Percentiles rank a stretch among this genome's conserved stretches.
Evolutionary conservation across 1,139 yeast genomes (phyloP).

Genomic region (Sugiyamaella japonica): DNA sequence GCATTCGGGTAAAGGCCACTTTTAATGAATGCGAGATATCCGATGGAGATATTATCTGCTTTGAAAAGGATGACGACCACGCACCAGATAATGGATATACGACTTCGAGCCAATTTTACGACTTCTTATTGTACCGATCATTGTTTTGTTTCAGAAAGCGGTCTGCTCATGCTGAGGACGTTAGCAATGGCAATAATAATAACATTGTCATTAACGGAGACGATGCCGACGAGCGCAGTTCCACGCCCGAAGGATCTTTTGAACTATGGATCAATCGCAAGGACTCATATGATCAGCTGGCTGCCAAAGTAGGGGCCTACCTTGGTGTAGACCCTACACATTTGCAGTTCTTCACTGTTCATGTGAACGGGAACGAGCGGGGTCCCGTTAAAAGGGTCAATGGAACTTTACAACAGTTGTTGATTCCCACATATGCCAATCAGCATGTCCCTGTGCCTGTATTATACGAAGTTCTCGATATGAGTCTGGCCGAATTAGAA

Average conservation of each 20-base stretch:
- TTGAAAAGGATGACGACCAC: conserved; percentile 45
- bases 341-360: conserved; percentile 55
- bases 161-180: conserved; percentile 22
- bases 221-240: conserved; percentile 45
- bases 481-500: conserved; percentile 76
- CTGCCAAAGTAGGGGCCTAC: conserved; percentile 55
- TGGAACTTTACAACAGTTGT: conserved; percentile 45
- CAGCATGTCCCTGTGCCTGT: conserved; percentile 36
- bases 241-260: conserved; percentile 38
- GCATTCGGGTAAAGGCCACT: conserved; percentile 46
- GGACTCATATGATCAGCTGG: conserved; percentile 59
- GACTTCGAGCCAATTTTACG: conserved; percentile 56
- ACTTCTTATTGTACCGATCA: conserved; percentile 64
- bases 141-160: conserved; percentile 61
- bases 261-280: conserved; percentile 71
- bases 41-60: conserved; percentile 76
- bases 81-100: conserved; percentile 29
- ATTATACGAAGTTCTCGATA: conserved; percentile 70
- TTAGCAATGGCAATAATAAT: conserved; percentile 43
- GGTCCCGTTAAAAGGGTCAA: conserved; percentile 35
- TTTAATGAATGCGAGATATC: conserved; percentile 66
- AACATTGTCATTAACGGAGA: conserved; percentile 18
- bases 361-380: conserved; percentile 41
- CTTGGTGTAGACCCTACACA: conserved; percentile 60
- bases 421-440: conserved; percentile 43